Percentiles rank a stretch among this genome's conserved stretches.
phyloP scores from a whole-genome alignment of 371 early-diverging fungal species.

The Mortierella sp. region DNA sequence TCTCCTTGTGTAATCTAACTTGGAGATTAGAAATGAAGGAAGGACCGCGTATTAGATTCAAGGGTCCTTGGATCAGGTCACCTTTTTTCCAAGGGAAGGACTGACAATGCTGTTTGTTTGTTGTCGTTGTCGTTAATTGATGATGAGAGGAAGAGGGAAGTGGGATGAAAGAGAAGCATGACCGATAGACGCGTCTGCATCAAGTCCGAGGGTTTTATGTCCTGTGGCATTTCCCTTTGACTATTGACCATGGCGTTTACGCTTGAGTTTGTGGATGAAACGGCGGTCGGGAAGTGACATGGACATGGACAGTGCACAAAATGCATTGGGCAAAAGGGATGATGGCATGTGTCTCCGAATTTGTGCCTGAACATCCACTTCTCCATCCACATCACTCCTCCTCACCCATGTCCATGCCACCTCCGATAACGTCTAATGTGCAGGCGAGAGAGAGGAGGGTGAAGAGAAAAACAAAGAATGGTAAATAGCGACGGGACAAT shows the following conservation, averaged over 20 bases:
- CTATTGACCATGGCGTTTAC: background rate
- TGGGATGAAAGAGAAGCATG: background rate
- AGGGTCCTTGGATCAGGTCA: constrained; percentile 5
- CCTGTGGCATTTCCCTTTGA: background rate
- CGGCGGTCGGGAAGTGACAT: background rate
- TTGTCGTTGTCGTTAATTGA: background rate
- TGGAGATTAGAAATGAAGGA: background rate
- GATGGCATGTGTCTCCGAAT: constrained; percentile 1
- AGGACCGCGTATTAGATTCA: background rate
- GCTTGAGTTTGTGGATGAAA: background rate
- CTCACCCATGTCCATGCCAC: background rate
- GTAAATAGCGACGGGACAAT: background rate
- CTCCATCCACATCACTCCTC: background rate
- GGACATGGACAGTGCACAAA: constrained; percentile 3
- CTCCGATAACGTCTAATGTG: background rate
- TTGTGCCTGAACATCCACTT: background rate
- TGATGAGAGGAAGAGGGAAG: background rate
- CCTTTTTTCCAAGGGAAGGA: background rate
- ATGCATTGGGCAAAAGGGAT: background rate
- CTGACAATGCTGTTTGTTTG: background rate
- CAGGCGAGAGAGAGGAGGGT: background rate
- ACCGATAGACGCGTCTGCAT: background rate
- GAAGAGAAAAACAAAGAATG: background rate
- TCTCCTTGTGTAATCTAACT: background rate
- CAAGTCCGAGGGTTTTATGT: background rate